Evolutionary conservation across 331 rosid species (phyloP).

Genomic region (Erythrophleum ivorense): DNA sequence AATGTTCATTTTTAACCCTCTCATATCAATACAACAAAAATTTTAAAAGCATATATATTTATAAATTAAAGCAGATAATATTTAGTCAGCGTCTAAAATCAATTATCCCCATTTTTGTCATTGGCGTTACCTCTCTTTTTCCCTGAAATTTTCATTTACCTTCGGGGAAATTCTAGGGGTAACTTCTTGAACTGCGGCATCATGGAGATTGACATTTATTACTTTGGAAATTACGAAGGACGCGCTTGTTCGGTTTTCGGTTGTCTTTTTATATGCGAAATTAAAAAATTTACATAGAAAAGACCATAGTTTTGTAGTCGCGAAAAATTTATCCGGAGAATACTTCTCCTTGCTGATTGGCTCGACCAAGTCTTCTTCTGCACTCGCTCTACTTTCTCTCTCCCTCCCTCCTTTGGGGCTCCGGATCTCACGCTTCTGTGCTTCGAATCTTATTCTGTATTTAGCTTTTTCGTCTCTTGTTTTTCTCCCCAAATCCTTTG

Average conservation of each 20-base stretch:
- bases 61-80: too few relatives aligned
- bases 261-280: neutral
- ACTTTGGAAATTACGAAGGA: neutral
- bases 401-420: neutral
- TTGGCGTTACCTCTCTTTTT: neutral
- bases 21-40: too few relatives aligned
- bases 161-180: neutral
- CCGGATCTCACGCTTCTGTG: conserved; percentile 21
- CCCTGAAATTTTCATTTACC: neutral
- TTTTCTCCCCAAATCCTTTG: conserved; percentile 24
- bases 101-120: neutral
- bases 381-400: conserved; percentile 23
- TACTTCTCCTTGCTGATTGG: neutral
- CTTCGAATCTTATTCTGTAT: conserved; percentile 16
- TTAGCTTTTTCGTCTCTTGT: conserved; percentile 6
- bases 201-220: neutral
- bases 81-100: too few relatives aligned
- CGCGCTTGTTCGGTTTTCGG: neutral
- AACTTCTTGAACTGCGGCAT: too few relatives aligned
- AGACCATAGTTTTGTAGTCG: neutral
- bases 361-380: conserved; percentile 1
- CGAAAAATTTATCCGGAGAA: neutral
- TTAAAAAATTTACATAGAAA: neutral
- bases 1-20: too few relatives aligned
- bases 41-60: too few relatives aligned